Evolutionary conservation across 1,284 basidiomycete genomes (phyloP), one percentile per base, ranked within the genome.

Genomic region (Ceratobasidium sp.): DNA sequence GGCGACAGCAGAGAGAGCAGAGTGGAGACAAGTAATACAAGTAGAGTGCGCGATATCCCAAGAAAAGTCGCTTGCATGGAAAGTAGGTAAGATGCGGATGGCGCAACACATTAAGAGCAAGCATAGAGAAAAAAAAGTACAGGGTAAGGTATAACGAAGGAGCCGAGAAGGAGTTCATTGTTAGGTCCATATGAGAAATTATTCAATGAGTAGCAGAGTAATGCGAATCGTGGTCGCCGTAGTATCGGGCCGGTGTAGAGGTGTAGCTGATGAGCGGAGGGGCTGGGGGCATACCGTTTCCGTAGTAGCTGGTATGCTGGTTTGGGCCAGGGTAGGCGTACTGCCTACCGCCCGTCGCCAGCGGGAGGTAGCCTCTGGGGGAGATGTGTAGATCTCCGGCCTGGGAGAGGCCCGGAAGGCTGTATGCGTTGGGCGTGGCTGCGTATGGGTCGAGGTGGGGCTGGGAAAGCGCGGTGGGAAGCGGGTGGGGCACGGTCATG

Each of bases 341-440:
- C 15, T 4, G 10, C 3, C 20, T 7, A 31, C 45, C n/a, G 17
- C 42, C 53, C n/a, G 60, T 74, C 42, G 47, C 35, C 15, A 53
- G 42, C 39, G 71, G 26, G 45, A 37, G 71, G 26, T 63, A 64
- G 47, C 45, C 45, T 51, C 42, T 63, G 47, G 60, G 33, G 26
- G 69, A 61, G 8, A 63, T 23, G 58, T 74, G 71, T 3, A 74
- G 31, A 26, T 74, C 71, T 17, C 68, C 56, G 5, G 68, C 54
- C 15, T 45, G 56, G 23, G 54, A 60, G 17, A 73, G 56, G 15
- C 39, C 42, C 17, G 65, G 71, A 15, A 74, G 71, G 31, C 31
- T 74, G 71, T 74, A 74, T 74, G 71, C 71, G 69, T 35, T 26
- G 17, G 5, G 3, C 3, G 28, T 33, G 31, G 2, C 35, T 31